Base-by-base conservation (phyloP, 2,329 filamentous ascomycete genomes). In the Venturia carpophila region DNA sequence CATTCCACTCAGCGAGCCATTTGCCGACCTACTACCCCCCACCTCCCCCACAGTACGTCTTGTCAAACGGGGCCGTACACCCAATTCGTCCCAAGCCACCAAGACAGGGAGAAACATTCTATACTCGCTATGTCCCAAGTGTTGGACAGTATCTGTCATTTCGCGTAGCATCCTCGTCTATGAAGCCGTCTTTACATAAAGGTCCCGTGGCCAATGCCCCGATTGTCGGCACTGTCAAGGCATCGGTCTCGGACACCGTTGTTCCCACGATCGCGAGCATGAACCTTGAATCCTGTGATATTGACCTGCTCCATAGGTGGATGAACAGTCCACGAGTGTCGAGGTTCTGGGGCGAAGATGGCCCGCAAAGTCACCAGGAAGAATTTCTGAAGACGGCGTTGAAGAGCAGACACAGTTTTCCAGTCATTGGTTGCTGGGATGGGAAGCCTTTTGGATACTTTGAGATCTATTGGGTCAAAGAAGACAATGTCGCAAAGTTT, bases 391-490 rank as follows among this genome's bases (percentile, higher is more conserved):
- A 82, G 24, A 79, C 78, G 2, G 86, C 83, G 0, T 77, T 97
- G 13, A 81, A 81, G 15, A 86, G 82, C 24, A 81, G 82, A 21
- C 89, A 97, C 75, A 91, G 87, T 10, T 96, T 97, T 75, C 94
- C 94, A 0, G 91, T 88, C 0, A 93, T 97, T 67, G 94, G 90
- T 0, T 87, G 92, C 73, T 99, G 93, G 90, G 91, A 97, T 70
- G 92, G 91, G 13, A 88, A 93, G 67, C 93, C 93, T 0, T 99
- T 97, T 77, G 94, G 92, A 0, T 99, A 95, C 74, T 97, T 99
- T 73, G 94, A 99, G 78, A 83, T 99, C 42, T 99, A 99, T 78
- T 99, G 94, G 93, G 91, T 94, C 3, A 96, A 96, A 72, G 94
- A 99, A 73, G 94, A 97, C 72, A 78, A 52, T 19, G 24, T 99